phyloP scores from a whole-genome alignment of 2,329 filamentous ascomycete genomes.

The Fusarium keratoplasticum region DNA sequence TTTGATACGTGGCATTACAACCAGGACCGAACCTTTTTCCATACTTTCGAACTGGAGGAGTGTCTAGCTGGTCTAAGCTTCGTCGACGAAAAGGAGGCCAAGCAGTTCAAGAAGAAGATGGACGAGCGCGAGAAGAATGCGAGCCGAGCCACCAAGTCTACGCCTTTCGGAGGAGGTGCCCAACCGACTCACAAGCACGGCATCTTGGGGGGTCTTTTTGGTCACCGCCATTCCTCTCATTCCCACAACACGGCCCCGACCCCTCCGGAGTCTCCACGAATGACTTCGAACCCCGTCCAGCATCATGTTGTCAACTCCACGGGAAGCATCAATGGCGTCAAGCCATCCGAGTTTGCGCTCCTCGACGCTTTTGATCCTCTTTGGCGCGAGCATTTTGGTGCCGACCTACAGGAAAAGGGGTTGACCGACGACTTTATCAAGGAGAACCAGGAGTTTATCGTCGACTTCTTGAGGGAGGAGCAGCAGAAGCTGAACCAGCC shows the following conservation, averaged over 20 bases:
- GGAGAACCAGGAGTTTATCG: constrained; percentile 76
- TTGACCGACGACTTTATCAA: constrained; percentile 75
- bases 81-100: constrained; percentile 96
- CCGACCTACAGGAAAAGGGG: constrained; percentile 71
- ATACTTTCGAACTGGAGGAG: constrained; percentile 95
- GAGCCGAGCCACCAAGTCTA: constrained; percentile 84
- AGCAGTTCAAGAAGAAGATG: constrained; percentile 97
- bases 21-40: constrained; percentile 97
- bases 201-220: constrained; percentile 71
- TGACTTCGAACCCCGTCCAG: constrained; percentile 52
- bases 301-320: constrained; percentile 55
- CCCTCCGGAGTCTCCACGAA: constrained; percentile 67
- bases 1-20: constrained; percentile 96
- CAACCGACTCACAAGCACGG: constrained; percentile 56
- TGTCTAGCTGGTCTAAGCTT: constrained; percentile 93
- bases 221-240: constrained; percentile 68
- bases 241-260: constrained; percentile 67
- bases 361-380: constrained; percentile 73
- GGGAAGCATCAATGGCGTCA: constrained; percentile 60
- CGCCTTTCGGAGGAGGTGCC: constrained; percentile 73
- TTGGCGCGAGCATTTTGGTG: constrained; percentile 75
- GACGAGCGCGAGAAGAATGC: constrained; percentile 96
- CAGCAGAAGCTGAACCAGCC: constrained; percentile 55
- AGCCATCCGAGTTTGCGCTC: constrained; percentile 64
- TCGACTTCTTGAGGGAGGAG: constrained; percentile 71